These are phyloP conservation scores for Fusarium mundagurra DNA, from an alignment of 2,329 filamentous ascomycete species.

Conservation along the genomic window DNA sequence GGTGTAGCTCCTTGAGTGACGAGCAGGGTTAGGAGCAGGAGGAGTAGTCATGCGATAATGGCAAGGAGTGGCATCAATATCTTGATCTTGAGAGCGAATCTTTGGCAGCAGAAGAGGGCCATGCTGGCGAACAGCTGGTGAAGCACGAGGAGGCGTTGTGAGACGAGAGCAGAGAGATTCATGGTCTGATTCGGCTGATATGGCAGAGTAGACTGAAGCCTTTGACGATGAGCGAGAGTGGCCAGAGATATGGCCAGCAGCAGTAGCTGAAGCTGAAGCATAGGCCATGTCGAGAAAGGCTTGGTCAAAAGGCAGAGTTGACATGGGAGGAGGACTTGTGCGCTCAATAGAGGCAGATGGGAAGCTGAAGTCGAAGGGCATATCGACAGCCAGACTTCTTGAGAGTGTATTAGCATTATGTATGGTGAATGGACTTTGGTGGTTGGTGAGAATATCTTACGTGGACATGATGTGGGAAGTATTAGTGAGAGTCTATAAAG, in stretches of 20 bases:
- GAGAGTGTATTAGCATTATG: slow-evolving; percentile 29
- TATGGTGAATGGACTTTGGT: not conserved
- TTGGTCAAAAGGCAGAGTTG: slow-evolving; percentile 63
- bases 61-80: slow-evolving; percentile 68
- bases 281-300: slow-evolving; percentile 66
- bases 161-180: slow-evolving; percentile 75
- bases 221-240: slow-evolving; percentile 73
- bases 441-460: slow-evolving; percentile 41
- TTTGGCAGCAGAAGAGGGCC: slow-evolving; percentile 85
- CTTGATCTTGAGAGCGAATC: slow-evolving; percentile 86
- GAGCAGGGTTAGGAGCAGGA: slow-evolving; percentile 46
- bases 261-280: slow-evolving; percentile 35
- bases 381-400: slow-evolving; percentile 68
- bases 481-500: slow-evolving; percentile 37
- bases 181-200: slow-evolving; percentile 67
- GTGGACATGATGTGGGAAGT: slow-evolving; percentile 46
- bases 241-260: slow-evolving; percentile 47
- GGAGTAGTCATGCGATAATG: slow-evolving; percentile 50
- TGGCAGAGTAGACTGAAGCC: slow-evolving; percentile 68
- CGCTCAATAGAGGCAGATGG: slow-evolving; percentile 50
- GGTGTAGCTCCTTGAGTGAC: slow-evolving; percentile 68
- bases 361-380: slow-evolving; percentile 70
- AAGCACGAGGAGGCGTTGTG: slow-evolving; percentile 72
- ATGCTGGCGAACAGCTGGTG: slow-evolving; percentile 79
- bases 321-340: slow-evolving; percentile 45